Conservation (phyloP, 116 monocot species). For the Thalassia testudinum region DNA sequence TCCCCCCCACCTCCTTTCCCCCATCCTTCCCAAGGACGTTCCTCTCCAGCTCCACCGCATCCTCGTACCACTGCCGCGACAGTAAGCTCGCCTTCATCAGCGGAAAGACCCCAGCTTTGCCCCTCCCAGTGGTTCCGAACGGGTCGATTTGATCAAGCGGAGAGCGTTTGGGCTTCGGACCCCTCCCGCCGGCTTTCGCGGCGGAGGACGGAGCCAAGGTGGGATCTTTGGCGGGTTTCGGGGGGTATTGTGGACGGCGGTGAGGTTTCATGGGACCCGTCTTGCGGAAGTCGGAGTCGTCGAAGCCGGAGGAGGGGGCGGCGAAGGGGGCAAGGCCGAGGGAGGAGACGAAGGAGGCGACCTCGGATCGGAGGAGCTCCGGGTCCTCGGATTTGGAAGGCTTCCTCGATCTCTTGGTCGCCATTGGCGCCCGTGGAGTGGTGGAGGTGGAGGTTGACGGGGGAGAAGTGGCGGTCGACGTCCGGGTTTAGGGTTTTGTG, state of each 20-base stretch:
- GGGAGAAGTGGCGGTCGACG: background rate
- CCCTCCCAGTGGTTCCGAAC: background rate
- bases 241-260: slow-evolving; percentile 1
- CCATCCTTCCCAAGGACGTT: slow-evolving; percentile 4
- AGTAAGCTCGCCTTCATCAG: slow-evolving; percentile 25
- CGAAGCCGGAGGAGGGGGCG: slow-evolving; percentile 38
- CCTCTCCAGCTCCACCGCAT: slow-evolving; percentile 2
- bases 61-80: slow-evolving; percentile 9
- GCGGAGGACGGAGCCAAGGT: background rate
- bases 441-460: background rate
- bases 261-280: slow-evolving; percentile 33
- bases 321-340: slow-evolving; percentile 39
- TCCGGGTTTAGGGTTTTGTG: too few species aligned
- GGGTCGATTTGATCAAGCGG: slow-evolving; percentile 19
- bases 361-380: slow-evolving; percentile 48
- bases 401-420: slow-evolving; percentile 5
- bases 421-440: background rate
- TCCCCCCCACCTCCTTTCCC: background rate
- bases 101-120: slow-evolving; percentile 11
- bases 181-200: background rate
- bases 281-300: slow-evolving; percentile 83
- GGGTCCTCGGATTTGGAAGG: slow-evolving; percentile 16
- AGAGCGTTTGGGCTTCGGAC: slow-evolving; percentile 7
- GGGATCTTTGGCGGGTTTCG: background rate
- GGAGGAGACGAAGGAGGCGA: slow-evolving; percentile 74